Evolutionary conservation across 345 rosid species (phyloP), one percentile per base, ranked within the genome.

Genomic region (Pistacia atlantica): DNA sequence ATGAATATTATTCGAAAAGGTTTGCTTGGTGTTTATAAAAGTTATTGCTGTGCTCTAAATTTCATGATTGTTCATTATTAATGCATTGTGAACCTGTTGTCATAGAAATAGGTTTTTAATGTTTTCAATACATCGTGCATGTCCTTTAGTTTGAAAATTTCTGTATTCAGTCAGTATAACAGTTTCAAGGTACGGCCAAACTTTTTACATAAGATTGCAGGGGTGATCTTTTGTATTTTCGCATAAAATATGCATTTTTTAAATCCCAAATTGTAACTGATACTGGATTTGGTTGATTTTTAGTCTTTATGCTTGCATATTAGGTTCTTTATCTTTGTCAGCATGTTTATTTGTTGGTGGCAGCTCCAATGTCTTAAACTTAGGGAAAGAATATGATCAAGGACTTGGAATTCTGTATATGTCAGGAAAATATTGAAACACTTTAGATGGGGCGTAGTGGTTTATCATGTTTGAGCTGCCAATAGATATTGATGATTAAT

Each of bases 1-100:
- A 67, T 45, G 67, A 38, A 28, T 74, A 70, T 65, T 64, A 45
- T 54, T 45, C 9, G 37, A 62, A 63, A 42, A 56, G 6, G 56
- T 33, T 4, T 2, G 1, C 52, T 48, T 31, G 3, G 17, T 14
- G 17, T 45, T 55, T 65, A 55, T 45, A 48, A 18, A 22, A 18
- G 22, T 28, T 70, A 38, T 42, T 8, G 48, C 48, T 73, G 62
- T 9, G 18, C 25, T 56, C 46, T 20, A 66, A 73, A 13, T 66
- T 73, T 60, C 65, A 71, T 42, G 37, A 42, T 58, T 12, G 13
- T 71, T 54, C 61, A 54, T 8, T 54, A 4, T 54, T 7, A 55
- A 35, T 8, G 8, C 66, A 17, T 25, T 16, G 18, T 16, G 67
- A 28, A 61, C 31, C 67, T 12, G 3, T 5, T 61, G 76, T 37